These are phyloP conservation scores for Pyrenophora seminiperda DNA, from an alignment of 2,329 filamentous ascomycete genomes.

Conservation along the genomic window DNA sequence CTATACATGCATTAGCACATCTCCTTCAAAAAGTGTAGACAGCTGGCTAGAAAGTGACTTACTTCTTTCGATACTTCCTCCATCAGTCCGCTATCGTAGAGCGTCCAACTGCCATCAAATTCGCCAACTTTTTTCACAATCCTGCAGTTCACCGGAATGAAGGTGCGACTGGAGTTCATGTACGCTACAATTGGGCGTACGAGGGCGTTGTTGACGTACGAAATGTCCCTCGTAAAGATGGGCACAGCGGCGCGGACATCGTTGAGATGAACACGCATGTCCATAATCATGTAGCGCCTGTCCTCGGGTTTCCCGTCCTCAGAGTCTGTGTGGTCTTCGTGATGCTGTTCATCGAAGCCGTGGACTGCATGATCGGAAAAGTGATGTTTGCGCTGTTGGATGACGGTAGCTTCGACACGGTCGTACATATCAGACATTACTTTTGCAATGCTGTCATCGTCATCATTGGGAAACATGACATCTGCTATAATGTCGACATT, in stretches of 20 bases:
- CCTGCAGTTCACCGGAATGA: constrained; percentile 92
- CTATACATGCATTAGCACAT: constrained; percentile 42
- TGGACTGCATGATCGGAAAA: constrained; percentile 44
- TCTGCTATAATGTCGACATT: constrained; percentile 97
- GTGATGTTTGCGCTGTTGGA: constrained; percentile 66
- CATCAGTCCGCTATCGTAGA: constrained; percentile 92
- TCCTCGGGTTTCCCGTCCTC: constrained; percentile 54
- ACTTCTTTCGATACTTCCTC: constrained; percentile 88
- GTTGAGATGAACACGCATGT: constrained; percentile 92
- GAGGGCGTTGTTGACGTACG: constrained; percentile 94
- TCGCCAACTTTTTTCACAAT: constrained; percentile 88
- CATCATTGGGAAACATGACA: constrained; percentile 89
- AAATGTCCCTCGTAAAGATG: constrained; percentile 87
- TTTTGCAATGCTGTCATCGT: constrained; percentile 86
- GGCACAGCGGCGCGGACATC: constrained; percentile 92
- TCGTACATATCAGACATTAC: constrained; percentile 98
- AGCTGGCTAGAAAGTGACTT: constrained; percentile 9
- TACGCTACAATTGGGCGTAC: constrained; percentile 97
- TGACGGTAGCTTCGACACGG: constrained; percentile 89
- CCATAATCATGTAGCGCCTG: constrained; percentile 86
- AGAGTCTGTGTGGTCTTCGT: constrained; percentile 21
- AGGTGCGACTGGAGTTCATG: constrained; percentile 93
- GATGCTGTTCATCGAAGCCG: constrained; percentile 32
- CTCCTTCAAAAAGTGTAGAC: neutral
- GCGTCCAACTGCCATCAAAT: constrained; percentile 94